These are phyloP conservation scores for Epichloe festucae DNA, from an alignment of 2,329 filamentous ascomycete genomes.

Conservation along the genomic window DNA sequence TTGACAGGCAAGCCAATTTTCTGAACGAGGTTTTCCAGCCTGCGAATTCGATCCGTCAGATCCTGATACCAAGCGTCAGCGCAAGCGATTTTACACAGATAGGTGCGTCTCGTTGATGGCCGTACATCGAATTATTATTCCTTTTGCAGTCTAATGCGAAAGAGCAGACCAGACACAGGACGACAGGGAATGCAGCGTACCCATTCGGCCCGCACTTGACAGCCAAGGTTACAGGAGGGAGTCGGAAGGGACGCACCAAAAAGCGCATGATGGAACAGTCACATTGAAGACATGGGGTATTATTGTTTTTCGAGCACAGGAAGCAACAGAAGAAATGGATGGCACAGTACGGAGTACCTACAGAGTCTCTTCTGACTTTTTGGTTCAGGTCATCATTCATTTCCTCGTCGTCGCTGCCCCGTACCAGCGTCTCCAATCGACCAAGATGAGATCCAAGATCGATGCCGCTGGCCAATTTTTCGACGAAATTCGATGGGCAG, in stretches of 20 bases:
- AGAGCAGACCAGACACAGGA: background rate
- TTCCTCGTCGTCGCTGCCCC: background rate
- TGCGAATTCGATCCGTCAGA: conserved; percentile 4
- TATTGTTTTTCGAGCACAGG: background rate
- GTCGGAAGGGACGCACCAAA: background rate
- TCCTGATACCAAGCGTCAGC: conserved; percentile 1
- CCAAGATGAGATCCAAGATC: background rate
- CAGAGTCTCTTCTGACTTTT: background rate
- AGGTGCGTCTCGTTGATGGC: background rate
- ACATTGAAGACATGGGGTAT: background rate
- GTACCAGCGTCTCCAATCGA: background rate
- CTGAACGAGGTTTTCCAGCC: conserved; percentile 6
- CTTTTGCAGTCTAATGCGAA: background rate
- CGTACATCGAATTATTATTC: background rate
- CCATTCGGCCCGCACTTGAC: background rate
- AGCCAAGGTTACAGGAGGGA: background rate
- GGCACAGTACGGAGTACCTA: background rate
- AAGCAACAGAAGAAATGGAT: background rate
- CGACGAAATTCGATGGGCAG: background rate
- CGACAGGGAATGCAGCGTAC: background rate
- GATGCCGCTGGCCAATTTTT: background rate
- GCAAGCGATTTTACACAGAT: background rate
- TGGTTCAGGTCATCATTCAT: background rate
- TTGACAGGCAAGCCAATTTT: background rate
- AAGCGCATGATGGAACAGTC: background rate